Percentiles rank a stretch among this genome's conserved stretches.
These are phyloP conservation scores for Pythium brachiatum DNA, from an alignment of 352 stramenopile genomes.

Conservation along the genomic window DNA sequence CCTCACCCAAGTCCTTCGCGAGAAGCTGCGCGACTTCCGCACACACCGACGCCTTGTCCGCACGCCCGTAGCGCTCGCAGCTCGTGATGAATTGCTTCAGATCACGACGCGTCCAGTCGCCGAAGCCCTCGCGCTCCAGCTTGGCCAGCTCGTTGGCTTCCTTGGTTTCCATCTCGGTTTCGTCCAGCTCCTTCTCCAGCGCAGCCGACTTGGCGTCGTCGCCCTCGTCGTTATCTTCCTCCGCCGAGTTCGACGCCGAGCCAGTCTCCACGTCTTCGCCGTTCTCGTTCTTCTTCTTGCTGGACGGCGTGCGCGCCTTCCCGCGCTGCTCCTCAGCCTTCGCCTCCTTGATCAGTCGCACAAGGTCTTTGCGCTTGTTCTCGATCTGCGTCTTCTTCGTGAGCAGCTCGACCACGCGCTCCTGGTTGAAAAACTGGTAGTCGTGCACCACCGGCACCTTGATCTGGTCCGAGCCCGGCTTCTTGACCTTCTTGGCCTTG, in stretches of 20 bases:
- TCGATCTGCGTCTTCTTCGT: conserved; percentile 88
- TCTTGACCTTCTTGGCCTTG: conserved; percentile 88
- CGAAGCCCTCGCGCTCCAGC: conserved; percentile 91
- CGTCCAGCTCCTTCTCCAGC: conserved; percentile 79
- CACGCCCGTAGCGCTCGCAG: conserved; percentile 93
- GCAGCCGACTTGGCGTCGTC: conserved; percentile 52
- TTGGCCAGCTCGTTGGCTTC: conserved; percentile 68
- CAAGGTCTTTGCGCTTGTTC: conserved; percentile 85
- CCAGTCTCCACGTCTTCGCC: conserved; percentile 30
- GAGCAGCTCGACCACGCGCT: conserved; percentile 83
- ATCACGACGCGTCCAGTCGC: conserved; percentile 92
- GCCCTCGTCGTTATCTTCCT: conserved; percentile 52
- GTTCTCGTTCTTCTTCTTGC: conserved; percentile 76
- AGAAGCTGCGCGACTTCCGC: conserved; percentile 89
- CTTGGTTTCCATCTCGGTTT: conserved; percentile 67
- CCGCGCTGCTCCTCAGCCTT: conserved; percentile 77
- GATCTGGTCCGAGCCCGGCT: conserved; percentile 82
- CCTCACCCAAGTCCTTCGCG: conserved; percentile 88
- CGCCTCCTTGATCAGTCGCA: conserved; percentile 78
- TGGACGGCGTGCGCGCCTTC: conserved; percentile 51
- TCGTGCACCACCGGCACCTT: conserved; percentile 92
- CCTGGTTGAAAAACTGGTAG: conserved; percentile 95
- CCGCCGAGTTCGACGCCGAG: conserved; percentile 60
- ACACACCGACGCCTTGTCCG: conserved; percentile 88
- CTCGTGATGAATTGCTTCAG: conserved; percentile 89